Conservation (phyloP, 352 stramenopile species). For the Aphanomyces invadans region DNA sequence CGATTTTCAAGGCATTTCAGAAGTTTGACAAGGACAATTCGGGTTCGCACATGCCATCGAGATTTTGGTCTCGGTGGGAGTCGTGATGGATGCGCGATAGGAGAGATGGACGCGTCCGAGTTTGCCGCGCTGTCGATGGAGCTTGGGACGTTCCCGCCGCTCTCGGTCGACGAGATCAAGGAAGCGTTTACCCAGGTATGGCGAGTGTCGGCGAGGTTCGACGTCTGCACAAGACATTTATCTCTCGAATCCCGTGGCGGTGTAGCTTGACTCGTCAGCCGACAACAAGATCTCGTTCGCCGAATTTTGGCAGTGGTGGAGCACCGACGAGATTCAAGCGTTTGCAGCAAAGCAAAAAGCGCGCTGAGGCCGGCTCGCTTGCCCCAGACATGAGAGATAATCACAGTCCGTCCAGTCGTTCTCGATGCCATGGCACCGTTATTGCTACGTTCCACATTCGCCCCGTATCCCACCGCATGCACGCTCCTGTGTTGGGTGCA, state of each 20-base stretch:
- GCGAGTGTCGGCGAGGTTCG: too few relatives aligned
- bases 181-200: conserved; percentile 12
- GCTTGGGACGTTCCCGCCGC: conserved; percentile 4
- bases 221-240: neutral
- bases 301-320: conserved; percentile 22
- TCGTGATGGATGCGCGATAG: neutral
- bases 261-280: conserved; percentile 11
- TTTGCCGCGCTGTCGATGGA: conserved; percentile 14
- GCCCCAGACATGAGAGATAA: too few relatives aligned
- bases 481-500: neutral
- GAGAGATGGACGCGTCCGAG: conserved; percentile 13
- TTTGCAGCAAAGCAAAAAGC: conserved; percentile 9
- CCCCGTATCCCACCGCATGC: too few relatives aligned
- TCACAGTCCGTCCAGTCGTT: too few relatives aligned
- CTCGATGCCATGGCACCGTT: neutral
- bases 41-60: neutral
- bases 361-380: neutral
- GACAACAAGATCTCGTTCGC: conserved; percentile 21
- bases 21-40: conserved; percentile 19
- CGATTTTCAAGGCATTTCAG: conserved; percentile 8
- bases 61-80: neutral
- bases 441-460: too few relatives aligned
- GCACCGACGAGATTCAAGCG: conserved; percentile 17
- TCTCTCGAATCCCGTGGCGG: neutral
- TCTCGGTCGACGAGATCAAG: conserved; percentile 13